Evolutionary conservation across 1,284 basidiomycete genomes (phyloP), one percentile per base, ranked within the genome.

Genomic region (Grifola frondosa): DNA sequence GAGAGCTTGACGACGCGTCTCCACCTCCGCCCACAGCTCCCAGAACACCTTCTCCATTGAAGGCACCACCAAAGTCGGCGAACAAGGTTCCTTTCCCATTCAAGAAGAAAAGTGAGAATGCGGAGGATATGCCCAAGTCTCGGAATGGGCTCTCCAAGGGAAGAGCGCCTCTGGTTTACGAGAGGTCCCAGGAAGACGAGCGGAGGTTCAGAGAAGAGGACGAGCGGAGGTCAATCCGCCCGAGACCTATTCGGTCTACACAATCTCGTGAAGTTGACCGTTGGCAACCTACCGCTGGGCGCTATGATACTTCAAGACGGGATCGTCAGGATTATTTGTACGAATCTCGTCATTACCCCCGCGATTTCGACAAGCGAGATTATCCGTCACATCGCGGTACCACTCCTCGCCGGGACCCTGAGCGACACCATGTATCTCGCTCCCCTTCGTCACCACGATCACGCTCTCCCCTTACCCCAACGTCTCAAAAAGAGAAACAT

Each of bases 31-130:
- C 40, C 17, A 45, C 54, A 22, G 42, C 54, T 32, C 49, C 52
- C 17, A 46, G 44, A 17, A 51, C 56, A 13, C 53, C 61, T 23
- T 50, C 58, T 6, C 53, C 62, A 11, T 49, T 53, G 12, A 53
- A 51, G 30, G 36, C 53, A 17, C 38, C 53, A 3, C 41, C 52
- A 19, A 55, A 54, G 24, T 34, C 50, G 28, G 26, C 44, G 16
- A 45, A 43, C 48, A 53, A 68, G 51, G 56, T 88, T 13, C 75
- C 80, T 6, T 88, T 86, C 62, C 85, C 85, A 2, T 88, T 88
- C 69, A 88, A 87, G 64, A 76, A 69, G 59, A 85, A 81, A 50
- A 32, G 37, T 1, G 17, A 50, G 4, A 44, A 43, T 1, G 44
- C 40, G 16, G 58, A 54, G 41, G 48, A 49, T 34, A 51, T 43